A percentile compares a stretch with the other conserved stretches of the same genome.
Conservation (phyloP, 2,329 filamentous ascomycete genomes). For the Piedraia hortae region DNA sequence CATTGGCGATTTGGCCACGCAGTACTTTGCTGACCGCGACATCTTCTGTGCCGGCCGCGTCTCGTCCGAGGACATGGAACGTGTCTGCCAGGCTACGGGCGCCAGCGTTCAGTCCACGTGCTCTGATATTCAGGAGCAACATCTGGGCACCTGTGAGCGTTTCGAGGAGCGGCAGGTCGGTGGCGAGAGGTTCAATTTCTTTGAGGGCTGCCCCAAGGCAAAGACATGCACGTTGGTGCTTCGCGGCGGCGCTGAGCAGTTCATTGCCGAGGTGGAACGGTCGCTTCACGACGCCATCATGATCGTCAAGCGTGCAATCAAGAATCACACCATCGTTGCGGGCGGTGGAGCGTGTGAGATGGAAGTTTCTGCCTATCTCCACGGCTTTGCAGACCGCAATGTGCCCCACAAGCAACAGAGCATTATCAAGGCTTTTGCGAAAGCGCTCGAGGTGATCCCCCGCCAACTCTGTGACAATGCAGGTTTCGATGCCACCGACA, state of each 20-base stretch:
- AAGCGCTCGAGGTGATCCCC: slow-evolving; percentile 87
- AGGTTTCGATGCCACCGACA: slow-evolving; percentile 92
- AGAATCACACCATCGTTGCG: slow-evolving; percentile 80
- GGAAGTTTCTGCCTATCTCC: slow-evolving; percentile 84
- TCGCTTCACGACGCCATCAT: slow-evolving; percentile 97
- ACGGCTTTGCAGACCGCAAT: slow-evolving; percentile 76
- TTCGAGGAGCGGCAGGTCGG: slow-evolving; percentile 97
- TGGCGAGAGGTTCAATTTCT: slow-evolving; percentile 94
- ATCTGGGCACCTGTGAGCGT: slow-evolving; percentile 64
- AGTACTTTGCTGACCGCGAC: slow-evolving; percentile 85
- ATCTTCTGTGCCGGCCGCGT: slow-evolving; percentile 96
- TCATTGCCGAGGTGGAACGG: slow-evolving; percentile 94
- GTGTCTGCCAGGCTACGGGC: slow-evolving; percentile 81
- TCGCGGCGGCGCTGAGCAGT: slow-evolving; percentile 89
- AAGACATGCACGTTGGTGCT: slow-evolving; percentile 94
- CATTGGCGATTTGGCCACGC: slow-evolving; percentile 89
- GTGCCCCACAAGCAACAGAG: slow-evolving; percentile 86
- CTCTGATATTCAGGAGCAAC: slow-evolving; percentile 70
- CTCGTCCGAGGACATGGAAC: slow-evolving; percentile 73
- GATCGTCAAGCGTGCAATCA: slow-evolving; percentile 96
- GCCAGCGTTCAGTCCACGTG: slow-evolving; percentile 85
- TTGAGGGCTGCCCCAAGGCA: slow-evolving; percentile 79
- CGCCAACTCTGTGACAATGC: slow-evolving; percentile 96
- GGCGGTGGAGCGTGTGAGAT: slow-evolving; percentile 89
- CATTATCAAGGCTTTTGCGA: slow-evolving; percentile 93